A percentile compares a stretch with the other conserved stretches of the same genome.
Evolutionary conservation across 2,329 filamentous ascomycete species (phyloP).

Genomic region (Xylaria sp.): DNA sequence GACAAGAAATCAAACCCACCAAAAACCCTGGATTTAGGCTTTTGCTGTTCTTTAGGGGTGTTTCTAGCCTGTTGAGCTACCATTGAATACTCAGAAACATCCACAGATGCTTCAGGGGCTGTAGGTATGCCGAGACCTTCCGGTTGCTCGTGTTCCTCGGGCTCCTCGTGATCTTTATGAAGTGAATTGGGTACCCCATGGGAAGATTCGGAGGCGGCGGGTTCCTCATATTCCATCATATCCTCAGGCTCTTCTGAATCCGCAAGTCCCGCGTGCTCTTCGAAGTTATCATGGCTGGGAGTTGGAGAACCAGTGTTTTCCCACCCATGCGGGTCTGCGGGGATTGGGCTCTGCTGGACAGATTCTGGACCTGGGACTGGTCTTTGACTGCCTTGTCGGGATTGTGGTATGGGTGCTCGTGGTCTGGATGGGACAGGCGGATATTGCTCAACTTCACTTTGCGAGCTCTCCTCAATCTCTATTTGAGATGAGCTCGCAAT

Average conservation of each 20-base stretch:
- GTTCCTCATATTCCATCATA: constrained; percentile 13
- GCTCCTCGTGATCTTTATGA: constrained; percentile 12
- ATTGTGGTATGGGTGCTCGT: constrained; percentile 35
- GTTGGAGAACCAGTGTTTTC: constrained; percentile 10
- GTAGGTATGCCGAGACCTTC: constrained; percentile 15
- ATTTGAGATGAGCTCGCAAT: constrained; percentile 49
- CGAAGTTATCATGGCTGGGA: constrained; percentile 22
- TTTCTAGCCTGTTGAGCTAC: constrained; percentile 50
- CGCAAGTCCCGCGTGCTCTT: constrained; percentile 23
- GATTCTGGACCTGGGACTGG: constrained; percentile 8
- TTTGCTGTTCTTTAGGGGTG: constrained; percentile 40
- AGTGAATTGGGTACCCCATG: constrained; percentile 21
- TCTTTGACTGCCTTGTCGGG: constrained; percentile 32
- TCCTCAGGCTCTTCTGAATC: constrained; percentile 27
- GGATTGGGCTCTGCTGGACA: constrained; percentile 7
- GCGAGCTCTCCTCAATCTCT: constrained; percentile 48
- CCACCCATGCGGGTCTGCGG: constrained; percentile 3
- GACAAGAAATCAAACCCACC: constrained; percentile 60
- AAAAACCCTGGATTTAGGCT: constrained; percentile 46
- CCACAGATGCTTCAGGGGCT: constrained; percentile 29
- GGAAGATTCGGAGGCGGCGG: not conserved
- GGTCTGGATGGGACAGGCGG: constrained; percentile 29
- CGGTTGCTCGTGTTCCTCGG: constrained; percentile 13
- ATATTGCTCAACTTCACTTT: constrained; percentile 43
- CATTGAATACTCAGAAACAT: constrained; percentile 59